phyloP scores from a whole-genome alignment of 331 rosid genomes.

The Spiraea crenata region DNA sequence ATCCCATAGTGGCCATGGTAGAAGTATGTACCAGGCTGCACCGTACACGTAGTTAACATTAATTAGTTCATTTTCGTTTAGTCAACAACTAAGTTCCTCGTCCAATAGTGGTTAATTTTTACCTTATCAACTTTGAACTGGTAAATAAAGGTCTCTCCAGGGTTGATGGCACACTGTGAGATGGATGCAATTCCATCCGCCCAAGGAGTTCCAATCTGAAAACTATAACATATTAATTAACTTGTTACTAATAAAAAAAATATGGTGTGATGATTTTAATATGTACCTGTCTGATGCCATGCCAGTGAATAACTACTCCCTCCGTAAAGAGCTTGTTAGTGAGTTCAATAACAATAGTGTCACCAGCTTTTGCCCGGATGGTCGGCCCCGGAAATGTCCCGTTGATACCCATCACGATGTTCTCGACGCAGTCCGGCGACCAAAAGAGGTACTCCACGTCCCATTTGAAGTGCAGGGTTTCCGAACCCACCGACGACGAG shows the following conservation, averaged over 20 bases:
- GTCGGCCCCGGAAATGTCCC: constrained; percentile 84
- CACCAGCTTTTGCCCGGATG: constrained; percentile 63
- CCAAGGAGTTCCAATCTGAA: constrained; percentile 67
- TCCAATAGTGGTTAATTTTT: background rate
- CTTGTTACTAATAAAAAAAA: too few species aligned
- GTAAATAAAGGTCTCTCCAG: constrained; percentile 71
- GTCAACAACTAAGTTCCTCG: too few species aligned
- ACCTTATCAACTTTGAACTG: constrained; percentile 70
- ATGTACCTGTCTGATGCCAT: constrained; percentile 68
- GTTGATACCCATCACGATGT: constrained; percentile 77
- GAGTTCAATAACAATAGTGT: constrained; percentile 52
- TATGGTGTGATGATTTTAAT: background rate
- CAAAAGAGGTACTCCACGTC: constrained; percentile 54
- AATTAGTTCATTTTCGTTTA: too few species aligned
- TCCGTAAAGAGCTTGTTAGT: constrained; percentile 72
- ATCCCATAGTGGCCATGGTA: constrained; percentile 91
- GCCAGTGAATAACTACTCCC: constrained; percentile 93
- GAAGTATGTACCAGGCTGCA: constrained; percentile 82
- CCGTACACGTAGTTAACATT: background rate
- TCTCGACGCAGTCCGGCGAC: constrained; percentile 59
- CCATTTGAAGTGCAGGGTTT: constrained; percentile 47
- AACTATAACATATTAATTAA: background rate
- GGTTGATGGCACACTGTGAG: constrained; percentile 80
- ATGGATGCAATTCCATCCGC: constrained; percentile 91
- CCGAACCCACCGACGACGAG: background rate